Percentiles rank a stretch among this genome's conserved stretches.
phyloP scores from a whole-genome alignment of 2,329 filamentous ascomycete genomes.

The Kalaharituber pfeilii region DNA sequence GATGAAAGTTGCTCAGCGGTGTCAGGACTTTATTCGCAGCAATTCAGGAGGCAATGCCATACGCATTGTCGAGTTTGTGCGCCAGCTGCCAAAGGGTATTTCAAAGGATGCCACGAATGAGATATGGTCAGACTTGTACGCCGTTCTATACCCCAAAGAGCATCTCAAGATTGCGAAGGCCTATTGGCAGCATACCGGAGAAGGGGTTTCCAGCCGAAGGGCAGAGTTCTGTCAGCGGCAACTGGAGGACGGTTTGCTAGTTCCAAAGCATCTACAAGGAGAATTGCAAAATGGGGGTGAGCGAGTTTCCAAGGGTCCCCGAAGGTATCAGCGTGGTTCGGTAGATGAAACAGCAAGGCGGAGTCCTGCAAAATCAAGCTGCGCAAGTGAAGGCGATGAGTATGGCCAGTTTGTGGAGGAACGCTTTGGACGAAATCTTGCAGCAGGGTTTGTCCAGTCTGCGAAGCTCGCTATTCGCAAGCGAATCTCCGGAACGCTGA shows the following conservation, averaged over 20 bases:
- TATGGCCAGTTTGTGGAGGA: conserved; percentile 75
- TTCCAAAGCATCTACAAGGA: conserved; percentile 28
- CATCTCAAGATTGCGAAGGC: conserved; percentile 63
- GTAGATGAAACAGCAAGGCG: conserved; percentile 12
- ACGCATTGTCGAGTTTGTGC: conserved; percentile 43
- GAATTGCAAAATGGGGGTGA: background rate
- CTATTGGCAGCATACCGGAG: conserved; percentile 94
- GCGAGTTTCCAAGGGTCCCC: conserved; percentile 17
- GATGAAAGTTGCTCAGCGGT: conserved; percentile 47
- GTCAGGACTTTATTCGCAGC: conserved; percentile 43
- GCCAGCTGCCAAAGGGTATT: conserved; percentile 39
- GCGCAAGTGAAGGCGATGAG: conserved; percentile 34
- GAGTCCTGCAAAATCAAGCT: background rate
- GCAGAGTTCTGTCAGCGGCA: conserved; percentile 75
- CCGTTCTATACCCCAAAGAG: conserved; percentile 52
- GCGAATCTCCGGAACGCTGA: conserved; percentile 74
- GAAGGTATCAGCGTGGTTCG: conserved; percentile 18
- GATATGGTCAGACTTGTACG: conserved; percentile 44
- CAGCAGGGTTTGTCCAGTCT: conserved; percentile 57
- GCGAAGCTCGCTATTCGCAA: conserved; percentile 73
- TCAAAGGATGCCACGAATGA: conserved; percentile 27
- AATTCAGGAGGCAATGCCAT: conserved; percentile 29
- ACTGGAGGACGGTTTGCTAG: conserved; percentile 50
- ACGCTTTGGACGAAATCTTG: conserved; percentile 80
- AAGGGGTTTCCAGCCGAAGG: conserved; percentile 76